Base-by-base conservation (phyloP, 306 rosid species). In the Vigna trinervia region DNA sequence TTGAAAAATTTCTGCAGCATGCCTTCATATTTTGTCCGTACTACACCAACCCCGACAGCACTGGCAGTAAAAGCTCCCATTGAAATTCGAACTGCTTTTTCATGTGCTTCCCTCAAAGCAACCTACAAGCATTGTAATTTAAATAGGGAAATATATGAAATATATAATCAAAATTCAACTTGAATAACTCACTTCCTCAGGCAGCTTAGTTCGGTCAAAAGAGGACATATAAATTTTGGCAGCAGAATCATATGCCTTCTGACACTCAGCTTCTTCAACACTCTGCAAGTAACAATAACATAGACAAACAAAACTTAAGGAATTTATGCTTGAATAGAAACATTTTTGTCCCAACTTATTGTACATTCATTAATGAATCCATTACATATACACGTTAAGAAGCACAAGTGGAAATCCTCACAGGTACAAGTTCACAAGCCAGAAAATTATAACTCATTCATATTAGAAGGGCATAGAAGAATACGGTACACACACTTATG, bases 241-340 rank as follows among this genome's bases (percentile, higher is more conserved):
- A 34, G 96, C 96, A 74, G 77, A 78, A 81, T 88, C 95, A 84
- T 82, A 87, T 15, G 97, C 93, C 59, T 69, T 84, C 22, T 78
- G 86, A 79, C 97, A 92, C 85, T 87, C 95, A 0, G 91, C 83
- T 84, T 90, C 97, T 84, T 92, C 97, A 77, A 90, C 96, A 84
- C 85, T 88, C 97, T 92, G 87, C 69, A 74, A 78, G 63, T 51
- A 77, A 61, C 68, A 69, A 48, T 11, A 5, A 54, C 20, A 64
- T 39, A 19, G 46, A 10, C 51, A 52, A 47, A 23, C 48, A 62
- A 79, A 50, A 23, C 12, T 23, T 32, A 32, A 41, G 58, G 74
- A 34, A 48, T 39, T 26, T 26, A 75, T 4, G 22, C 14, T 48
- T 23, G 2, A 26, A 30, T 30, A 30, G 0, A 30, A 59, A 47